Base-by-base conservation (phyloP, 2,329 filamentous ascomycete genomes). In the Aureobasidium sp. region DNA sequence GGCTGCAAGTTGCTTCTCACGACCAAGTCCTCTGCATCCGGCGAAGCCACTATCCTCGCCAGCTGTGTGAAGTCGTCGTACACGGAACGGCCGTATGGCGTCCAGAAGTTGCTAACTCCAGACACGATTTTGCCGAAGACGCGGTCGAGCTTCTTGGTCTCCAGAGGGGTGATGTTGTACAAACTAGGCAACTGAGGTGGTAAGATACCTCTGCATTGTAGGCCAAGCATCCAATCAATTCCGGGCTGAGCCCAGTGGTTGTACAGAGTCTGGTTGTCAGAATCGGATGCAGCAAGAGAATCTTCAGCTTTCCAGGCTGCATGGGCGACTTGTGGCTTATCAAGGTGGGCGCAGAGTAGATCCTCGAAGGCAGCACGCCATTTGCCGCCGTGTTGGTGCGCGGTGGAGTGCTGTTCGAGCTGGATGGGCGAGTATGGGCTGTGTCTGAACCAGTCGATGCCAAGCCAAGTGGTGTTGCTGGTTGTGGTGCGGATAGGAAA, bases 331-430 rank as follows among this genome's bases (percentile, higher is more conserved):
- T 58, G 58, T 22, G 62, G 59, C 45, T 72, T 73, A 49, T 70
- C 72, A 2, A 74, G 63, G 3, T 70, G 73, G 2, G 81, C 73
- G 52, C 76, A 76, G 17, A 86, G 66, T 11, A 86, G 75, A 66
- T 87, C 84, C 67, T 85, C 82, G 66, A 84, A 86, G 0, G 84
- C 83, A 56, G 80, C 79, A 17, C 80, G 76, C 82, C 83, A 85
- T 36, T 76, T 75, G 52, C 73, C 66, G 65, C 75, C 71, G 62
- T 73, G 61, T 48, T 70, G 56, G 17, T 64, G 65, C 67, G 76
- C 53, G 64, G 70, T 41, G 44, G 73, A 69, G 63, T 81, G 73
- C n/a, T 74, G 71, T 66, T 84, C 82, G 1, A 85, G 71, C 20
- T 77, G 71, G n/a, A 81, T 68, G 0, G 82, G 83, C 1, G 83